Conservation (phyloP, 1,139 yeast genomes). For the Suzukiozyma palmioleophila region DNA sequence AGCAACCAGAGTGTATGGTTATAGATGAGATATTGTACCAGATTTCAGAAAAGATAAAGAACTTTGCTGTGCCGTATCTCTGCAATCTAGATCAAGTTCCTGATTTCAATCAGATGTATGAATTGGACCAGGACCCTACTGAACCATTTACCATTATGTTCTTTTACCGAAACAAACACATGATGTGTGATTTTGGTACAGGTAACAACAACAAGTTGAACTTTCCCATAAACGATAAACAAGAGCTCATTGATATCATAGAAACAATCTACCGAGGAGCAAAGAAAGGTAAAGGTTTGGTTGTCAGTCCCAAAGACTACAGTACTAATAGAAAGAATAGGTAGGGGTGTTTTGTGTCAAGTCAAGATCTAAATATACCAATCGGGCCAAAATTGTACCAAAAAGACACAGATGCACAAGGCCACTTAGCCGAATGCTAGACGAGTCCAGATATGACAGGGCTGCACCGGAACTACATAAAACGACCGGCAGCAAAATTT, state of each 20-base stretch:
- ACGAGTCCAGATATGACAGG: too few relatives aligned
- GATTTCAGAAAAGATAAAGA: slow-evolving; percentile 77
- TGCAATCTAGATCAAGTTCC: slow-evolving; percentile 89
- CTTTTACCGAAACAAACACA: slow-evolving; percentile 88
- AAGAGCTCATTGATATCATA: slow-evolving; percentile 85
- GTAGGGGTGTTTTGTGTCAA: background rate
- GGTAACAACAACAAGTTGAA: slow-evolving; percentile 95
- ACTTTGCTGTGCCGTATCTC: slow-evolving; percentile 82
- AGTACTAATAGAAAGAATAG: slow-evolving; percentile 19
- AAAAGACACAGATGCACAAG: too few relatives aligned
- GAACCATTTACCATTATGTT: slow-evolving; percentile 94
- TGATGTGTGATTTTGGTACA: slow-evolving; percentile 98
- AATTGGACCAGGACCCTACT: slow-evolving; percentile 44
- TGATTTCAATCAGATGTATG: slow-evolving; percentile 91
- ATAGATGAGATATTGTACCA: slow-evolving; percentile 84
- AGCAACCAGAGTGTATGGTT: slow-evolving; percentile 74
- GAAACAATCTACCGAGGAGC: slow-evolving; percentile 93
- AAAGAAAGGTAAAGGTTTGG: slow-evolving; percentile 87
- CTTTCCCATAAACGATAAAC: slow-evolving; percentile 71
- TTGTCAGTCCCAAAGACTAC: slow-evolving; percentile 74
- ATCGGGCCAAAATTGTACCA: background rate
- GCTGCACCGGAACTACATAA: too few relatives aligned
- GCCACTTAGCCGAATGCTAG: too few relatives aligned
- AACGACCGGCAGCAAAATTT: too few relatives aligned
- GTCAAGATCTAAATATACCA: slow-evolving; percentile 6